These are phyloP conservation scores for Rhizophlyctis rosea DNA, from an alignment of 192 early-diverging fungal species.

Conservation along the genomic window DNA sequence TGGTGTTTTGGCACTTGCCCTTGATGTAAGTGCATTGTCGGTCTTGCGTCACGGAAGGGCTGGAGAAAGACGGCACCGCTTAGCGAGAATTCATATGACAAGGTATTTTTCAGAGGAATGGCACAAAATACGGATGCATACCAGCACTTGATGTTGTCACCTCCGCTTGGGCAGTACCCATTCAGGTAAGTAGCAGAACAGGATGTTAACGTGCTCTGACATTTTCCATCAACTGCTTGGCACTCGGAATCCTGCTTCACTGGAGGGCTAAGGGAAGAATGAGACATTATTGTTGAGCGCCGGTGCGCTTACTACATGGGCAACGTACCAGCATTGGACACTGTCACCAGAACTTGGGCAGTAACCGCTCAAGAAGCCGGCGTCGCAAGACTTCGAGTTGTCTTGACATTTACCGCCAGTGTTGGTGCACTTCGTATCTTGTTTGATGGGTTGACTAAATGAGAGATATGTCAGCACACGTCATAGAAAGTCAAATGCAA, in stretches of 20 bases:
- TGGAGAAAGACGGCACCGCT: background rate
- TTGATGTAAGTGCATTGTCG: background rate
- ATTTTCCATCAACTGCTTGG: background rate
- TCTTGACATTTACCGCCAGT: slow-evolving; percentile 3
- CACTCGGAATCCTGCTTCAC: background rate
- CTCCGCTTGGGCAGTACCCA: slow-evolving; percentile 5
- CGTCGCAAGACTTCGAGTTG: slow-evolving; percentile 1
- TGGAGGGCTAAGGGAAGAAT: background rate
- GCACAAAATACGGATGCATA: background rate
- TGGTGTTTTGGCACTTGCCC: slow-evolving; percentile 1
- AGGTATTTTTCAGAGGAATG: background rate
- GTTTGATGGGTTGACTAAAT: background rate
- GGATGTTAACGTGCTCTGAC: background rate
- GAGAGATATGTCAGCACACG: background rate
- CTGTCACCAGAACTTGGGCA: slow-evolving; percentile 4
- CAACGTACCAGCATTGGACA: slow-evolving; percentile 10
- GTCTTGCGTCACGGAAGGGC: background rate
- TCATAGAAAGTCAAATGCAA: background rate
- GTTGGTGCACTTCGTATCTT: background rate
- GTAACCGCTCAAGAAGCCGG: slow-evolving; percentile 3
- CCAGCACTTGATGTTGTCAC: slow-evolving; percentile 11
- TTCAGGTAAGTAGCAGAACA: slow-evolving; percentile 1
- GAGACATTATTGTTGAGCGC: no score
- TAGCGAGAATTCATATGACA: background rate
- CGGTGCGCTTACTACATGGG: background rate